A percentile compares a stretch with the other conserved stretches of the same genome.
phyloP scores from a whole-genome alignment of 805 yeast genomes.

The Lachancea quebecensis region DNA sequence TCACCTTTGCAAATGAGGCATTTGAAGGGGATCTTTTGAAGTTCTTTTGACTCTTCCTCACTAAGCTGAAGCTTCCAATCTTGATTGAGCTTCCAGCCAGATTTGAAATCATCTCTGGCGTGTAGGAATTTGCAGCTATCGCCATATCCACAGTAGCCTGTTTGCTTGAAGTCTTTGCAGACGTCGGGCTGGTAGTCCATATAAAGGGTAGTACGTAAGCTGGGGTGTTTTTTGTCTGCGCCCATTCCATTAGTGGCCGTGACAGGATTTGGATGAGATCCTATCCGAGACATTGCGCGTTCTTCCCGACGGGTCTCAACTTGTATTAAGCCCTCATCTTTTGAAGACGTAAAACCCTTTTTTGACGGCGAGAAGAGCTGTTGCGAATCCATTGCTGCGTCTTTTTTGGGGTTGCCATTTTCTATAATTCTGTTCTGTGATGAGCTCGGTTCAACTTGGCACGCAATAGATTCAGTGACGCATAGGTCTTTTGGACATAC shows the following conservation, averaged over 20 bases:
- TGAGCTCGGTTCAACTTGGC: no score
- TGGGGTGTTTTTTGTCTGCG: conserved; percentile 29
- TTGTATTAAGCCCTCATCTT: no score
- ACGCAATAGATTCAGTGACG: no score
- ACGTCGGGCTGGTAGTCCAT: conserved; percentile 90
- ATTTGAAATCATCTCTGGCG: conserved; percentile 75
- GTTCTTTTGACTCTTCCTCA: conserved; percentile 18
- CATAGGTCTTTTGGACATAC: no score
- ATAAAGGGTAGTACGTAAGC: conserved; percentile 57
- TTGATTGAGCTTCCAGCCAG: conserved; percentile 55
- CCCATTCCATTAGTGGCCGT: neutral
- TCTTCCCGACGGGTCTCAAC: neutral
- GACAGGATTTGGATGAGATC: neutral
- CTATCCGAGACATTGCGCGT: neutral
- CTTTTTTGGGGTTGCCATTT: no score
- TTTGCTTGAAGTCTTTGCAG: conserved; percentile 83
- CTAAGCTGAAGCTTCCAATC: conserved; percentile 56
- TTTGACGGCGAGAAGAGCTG: no score
- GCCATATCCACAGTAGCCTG: conserved; percentile 96
- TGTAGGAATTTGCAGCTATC: conserved; percentile 95
- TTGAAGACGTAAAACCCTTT: no score
- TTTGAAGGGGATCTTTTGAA: conserved; percentile 44
- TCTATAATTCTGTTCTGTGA: no score
- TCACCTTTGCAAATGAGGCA: conserved; percentile 55
- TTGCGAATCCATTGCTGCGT: no score